Percentiles rank a stretch among this genome's conserved stretches.
phyloP scores from a whole-genome alignment of 441 rosid species.

The Populus hybrid region DNA sequence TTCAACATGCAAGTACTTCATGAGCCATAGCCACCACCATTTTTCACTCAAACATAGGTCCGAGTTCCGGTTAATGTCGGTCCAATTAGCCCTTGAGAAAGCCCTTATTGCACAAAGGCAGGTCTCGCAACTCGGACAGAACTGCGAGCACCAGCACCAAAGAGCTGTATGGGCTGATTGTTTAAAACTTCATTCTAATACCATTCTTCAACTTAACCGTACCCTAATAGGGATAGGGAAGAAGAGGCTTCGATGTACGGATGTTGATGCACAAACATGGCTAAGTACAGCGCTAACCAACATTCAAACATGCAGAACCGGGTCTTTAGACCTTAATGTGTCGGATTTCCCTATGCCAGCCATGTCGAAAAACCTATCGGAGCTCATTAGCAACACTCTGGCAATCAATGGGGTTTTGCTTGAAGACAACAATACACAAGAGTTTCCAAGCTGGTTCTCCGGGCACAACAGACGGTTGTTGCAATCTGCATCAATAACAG shows the following conservation, averaged over 20 bases:
- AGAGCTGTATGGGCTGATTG: conserved; percentile 59
- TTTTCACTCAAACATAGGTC: conserved; percentile 35
- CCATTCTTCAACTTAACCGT: conserved; percentile 56
- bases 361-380: conserved; percentile 46
- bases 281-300: conserved; percentile 80
- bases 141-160: conserved; percentile 31
- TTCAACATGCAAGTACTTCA: conserved; percentile 50
- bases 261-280: conserved; percentile 83
- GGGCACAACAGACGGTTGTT: conserved; percentile 43
- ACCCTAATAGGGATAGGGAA: conserved; percentile 37
- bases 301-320: conserved; percentile 59
- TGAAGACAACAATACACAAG: conserved; percentile 21
- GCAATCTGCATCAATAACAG: conserved; percentile 27
- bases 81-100: conserved; percentile 44
- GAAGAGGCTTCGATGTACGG: conserved; percentile 28
- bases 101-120: conserved; percentile 37
- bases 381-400: conserved; percentile 63
- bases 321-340: conserved; percentile 59
- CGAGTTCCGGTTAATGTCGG: conserved; percentile 45
- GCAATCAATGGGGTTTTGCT: conserved; percentile 53
- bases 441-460: conserved; percentile 55
- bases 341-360: conserved; percentile 50
- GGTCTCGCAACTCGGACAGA: conserved; percentile 22
- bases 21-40: conserved; percentile 24
- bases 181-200: conserved; percentile 46